A percentile compares a stretch with the other conserved stretches of the same genome.
Evolutionary conservation across 164 flowering plant species (phyloP).

Genomic region (Annona cherimola): DNA sequence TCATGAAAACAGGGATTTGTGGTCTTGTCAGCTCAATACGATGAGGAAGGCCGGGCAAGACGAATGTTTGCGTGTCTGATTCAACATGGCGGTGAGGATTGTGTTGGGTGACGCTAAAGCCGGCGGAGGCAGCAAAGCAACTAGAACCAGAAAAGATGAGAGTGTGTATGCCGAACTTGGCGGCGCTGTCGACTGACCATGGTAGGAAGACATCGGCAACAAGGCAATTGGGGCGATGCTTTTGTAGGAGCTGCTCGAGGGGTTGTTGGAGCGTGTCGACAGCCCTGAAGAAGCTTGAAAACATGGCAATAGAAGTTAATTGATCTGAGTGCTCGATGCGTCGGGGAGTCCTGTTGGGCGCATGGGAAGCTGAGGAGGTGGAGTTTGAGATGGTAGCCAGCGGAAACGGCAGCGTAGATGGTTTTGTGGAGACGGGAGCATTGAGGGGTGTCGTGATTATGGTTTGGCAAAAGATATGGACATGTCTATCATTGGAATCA

Average conservation of each 20-base stretch:
- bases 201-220: slow-evolving; percentile 33
- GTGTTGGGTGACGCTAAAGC: slow-evolving; percentile 1
- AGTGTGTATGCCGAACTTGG: slow-evolving; percentile 25
- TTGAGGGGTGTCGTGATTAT: slow-evolving; percentile 51
- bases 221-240: slow-evolving; percentile 25
- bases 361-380: slow-evolving; percentile 13
- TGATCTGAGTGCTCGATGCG: slow-evolving; percentile 4
- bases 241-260: slow-evolving; percentile 20
- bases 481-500: slow-evolving; percentile 51
- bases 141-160: slow-evolving; percentile 22
- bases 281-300: slow-evolving; percentile 17
- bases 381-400: slow-evolving; percentile 20
- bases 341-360: slow-evolving; percentile 5
- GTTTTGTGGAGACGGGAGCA: slow-evolving; percentile 19
- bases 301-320: slow-evolving; percentile 8
- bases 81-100: slow-evolving; percentile 10
- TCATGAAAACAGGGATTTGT: slow-evolving; percentile 8
- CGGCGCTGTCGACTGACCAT: slow-evolving; percentile 26
- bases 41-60: slow-evolving; percentile 23
- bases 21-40: slow-evolving; percentile 17
- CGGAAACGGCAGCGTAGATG: slow-evolving; percentile 17
- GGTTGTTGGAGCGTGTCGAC: slow-evolving; percentile 19
- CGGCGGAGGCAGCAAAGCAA: slow-evolving; percentile 20
- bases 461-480: slow-evolving; percentile 38
- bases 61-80: slow-evolving; percentile 15